Conservation (phyloP, 805 yeast species). For the Wickerhamomyces tratensis region DNA sequence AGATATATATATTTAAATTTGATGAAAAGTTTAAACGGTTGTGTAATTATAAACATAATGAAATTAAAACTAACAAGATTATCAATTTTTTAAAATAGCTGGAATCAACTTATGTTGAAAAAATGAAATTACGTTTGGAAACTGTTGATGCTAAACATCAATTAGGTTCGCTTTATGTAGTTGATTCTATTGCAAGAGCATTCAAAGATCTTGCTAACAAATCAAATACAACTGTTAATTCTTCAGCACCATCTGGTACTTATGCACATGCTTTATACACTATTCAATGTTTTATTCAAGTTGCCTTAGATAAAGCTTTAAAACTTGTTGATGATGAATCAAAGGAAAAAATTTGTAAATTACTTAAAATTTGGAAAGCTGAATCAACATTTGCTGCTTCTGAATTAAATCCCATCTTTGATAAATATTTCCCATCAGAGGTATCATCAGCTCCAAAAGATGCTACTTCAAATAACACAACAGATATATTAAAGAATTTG, state of each 20-base stretch:
- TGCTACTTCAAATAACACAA: conserved; percentile 34
- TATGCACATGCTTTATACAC: conserved; percentile 64
- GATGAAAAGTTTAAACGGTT: too few species aligned
- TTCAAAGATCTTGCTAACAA: conserved; percentile 67
- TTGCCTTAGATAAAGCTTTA: conserved; percentile 53
- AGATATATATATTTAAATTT: too few species aligned
- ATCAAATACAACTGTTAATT: conserved; percentile 34
- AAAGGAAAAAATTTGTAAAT: conserved; percentile 67
- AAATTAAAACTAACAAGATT: too few species aligned
- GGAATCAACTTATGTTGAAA: conserved; percentile 47
- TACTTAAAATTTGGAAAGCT: conserved; percentile 89
- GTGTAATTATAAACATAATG: too few species aligned
- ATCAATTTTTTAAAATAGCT: conserved; percentile 13
- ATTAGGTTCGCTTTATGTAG: conserved; percentile 82
- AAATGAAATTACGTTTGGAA: conserved; percentile 58
- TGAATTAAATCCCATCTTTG: conserved; percentile 43
- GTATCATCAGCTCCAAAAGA: conserved; percentile 32
- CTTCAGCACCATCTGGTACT: conserved; percentile 57
- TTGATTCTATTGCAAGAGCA: conserved; percentile 87
- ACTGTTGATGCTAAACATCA: conserved; percentile 73
- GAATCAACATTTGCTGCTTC: conserved; percentile 64
- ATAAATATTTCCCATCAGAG: conserved; percentile 61
- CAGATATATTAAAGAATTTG: conserved; percentile 58
- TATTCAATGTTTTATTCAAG: conserved; percentile 54
- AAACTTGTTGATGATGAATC: conserved; percentile 45